A percentile compares a stretch with the other conserved stretches of the same genome.
Conservation (phyloP, 1,284 basidiomycete species). For the Marasmius sp. region DNA sequence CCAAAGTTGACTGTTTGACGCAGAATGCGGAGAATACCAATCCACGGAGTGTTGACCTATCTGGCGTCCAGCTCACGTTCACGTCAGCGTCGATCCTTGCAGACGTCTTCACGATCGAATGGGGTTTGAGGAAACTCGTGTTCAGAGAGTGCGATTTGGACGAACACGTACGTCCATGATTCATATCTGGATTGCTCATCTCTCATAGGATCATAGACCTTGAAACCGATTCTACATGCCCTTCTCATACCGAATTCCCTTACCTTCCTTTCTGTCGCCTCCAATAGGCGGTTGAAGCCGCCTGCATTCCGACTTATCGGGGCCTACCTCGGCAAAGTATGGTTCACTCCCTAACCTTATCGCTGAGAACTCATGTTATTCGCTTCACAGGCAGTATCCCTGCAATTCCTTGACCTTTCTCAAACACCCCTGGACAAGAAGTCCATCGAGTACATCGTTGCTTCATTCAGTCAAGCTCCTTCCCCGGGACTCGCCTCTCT, state of each 20-base stretch:
- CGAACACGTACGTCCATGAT: conserved; percentile 58
- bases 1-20: conserved; percentile 5
- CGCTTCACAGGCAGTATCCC: conserved; percentile 14
- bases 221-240: conserved; percentile 91
- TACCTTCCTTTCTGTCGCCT: conserved; percentile 83
- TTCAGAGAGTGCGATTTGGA: conserved; percentile 81
- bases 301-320: conserved; percentile 82
- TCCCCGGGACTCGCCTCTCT: conserved; percentile 70
- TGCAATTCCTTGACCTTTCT: conserved; percentile 84
- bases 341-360: conserved; percentile 15
- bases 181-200: background rate
- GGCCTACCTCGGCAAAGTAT: conserved; percentile 74
- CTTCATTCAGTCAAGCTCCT: conserved; percentile 56
- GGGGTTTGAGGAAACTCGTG: conserved; percentile 82
- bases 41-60: conserved; percentile 75
- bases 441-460: conserved; percentile 79
- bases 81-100: conserved; percentile 78
- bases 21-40: conserved; percentile 53
- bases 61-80: conserved; percentile 71
- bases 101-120: conserved; percentile 87
- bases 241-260: conserved; percentile 84
- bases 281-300: conserved; percentile 80
- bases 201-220: conserved; percentile 42
- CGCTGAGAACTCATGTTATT: background rate
- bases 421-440: conserved; percentile 86